A percentile compares a stretch with the other conserved stretches of the same genome.
phyloP scores from a whole-genome alignment of 768 basidiomycete genomes.

The Pholiota conissans region DNA sequence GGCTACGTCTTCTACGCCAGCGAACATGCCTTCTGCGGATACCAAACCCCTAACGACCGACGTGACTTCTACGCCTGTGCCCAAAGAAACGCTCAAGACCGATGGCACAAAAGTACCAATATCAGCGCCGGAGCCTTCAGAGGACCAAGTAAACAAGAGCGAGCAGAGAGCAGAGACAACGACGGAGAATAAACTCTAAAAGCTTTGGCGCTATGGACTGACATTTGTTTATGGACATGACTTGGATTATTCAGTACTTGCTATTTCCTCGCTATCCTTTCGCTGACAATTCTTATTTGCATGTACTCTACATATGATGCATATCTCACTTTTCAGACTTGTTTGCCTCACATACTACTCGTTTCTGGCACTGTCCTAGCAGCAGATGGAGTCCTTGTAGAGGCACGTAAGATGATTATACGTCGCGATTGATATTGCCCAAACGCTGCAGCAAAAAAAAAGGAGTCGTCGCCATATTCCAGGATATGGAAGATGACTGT shows the following conservation, averaged over 20 bases:
- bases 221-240: not conserved
- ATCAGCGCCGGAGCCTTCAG: not conserved
- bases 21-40: not conserved
- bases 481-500: not conserved
- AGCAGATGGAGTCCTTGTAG: conserved; percentile 6
- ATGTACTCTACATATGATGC: too few species aligned
- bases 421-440: conserved; percentile 1
- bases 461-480: not conserved
- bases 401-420: conserved; percentile 3
- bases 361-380: conserved; percentile 8
- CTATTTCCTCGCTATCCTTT: not conserved
- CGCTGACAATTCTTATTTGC: not conserved
- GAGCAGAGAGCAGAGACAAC: not conserved
- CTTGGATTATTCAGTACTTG: not conserved
- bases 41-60: not conserved
- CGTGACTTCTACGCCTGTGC: not conserved
- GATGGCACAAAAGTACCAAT: not conserved
- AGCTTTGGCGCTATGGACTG: too few species aligned
- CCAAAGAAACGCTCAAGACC: not conserved
- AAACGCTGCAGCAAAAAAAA: not conserved
- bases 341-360: conserved; percentile 11
- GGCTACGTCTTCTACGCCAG: not conserved
- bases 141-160: not conserved
- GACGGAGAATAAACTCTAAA: conserved; percentile 1
- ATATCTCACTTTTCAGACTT: not conserved